Evolutionary conservation across 2,329 filamentous ascomycete genomes (phyloP).

Genomic region (Thermomyces lanuginosus): DNA sequence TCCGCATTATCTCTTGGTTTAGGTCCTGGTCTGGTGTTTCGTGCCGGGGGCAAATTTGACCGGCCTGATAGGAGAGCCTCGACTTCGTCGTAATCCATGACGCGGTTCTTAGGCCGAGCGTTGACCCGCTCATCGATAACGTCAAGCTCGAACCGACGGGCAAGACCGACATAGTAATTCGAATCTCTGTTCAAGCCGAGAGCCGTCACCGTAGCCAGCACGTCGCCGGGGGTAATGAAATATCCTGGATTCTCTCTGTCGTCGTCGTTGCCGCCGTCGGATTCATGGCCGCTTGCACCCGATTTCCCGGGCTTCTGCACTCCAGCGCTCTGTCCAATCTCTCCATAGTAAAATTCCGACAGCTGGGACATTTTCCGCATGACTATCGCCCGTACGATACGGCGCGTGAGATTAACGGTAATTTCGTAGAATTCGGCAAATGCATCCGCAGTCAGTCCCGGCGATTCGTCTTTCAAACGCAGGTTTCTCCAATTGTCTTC

Average conservation of each 20-base stretch:
- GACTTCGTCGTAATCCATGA: slow-evolving; percentile 26
- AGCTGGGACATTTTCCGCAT: no score
- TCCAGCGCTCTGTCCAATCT: no score
- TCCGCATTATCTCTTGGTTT: not conserved
- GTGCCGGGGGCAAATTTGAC: slow-evolving; percentile 3
- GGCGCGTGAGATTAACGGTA: slow-evolving; percentile 48
- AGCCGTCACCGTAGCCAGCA: slow-evolving; percentile 38
- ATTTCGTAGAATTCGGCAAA: slow-evolving; percentile 62
- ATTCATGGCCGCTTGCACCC: no score
- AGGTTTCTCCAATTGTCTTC: slow-evolving; percentile 53
- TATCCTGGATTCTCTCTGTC: slow-evolving; percentile 16
- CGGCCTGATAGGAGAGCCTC: slow-evolving; percentile 22
- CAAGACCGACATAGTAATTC: slow-evolving; percentile 36
- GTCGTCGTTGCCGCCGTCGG: slow-evolving; percentile 24
- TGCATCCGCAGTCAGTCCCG: slow-evolving; percentile 57
- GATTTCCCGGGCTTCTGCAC: no score
- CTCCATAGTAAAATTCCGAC: no score
- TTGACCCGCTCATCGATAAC: slow-evolving; percentile 28
- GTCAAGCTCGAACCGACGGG: slow-evolving; percentile 36
- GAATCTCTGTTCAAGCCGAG: slow-evolving; percentile 34
- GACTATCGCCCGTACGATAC: no score
- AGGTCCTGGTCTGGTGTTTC: slow-evolving; percentile 5
- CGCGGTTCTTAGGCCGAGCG: slow-evolving; percentile 15
- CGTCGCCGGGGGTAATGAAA: slow-evolving; percentile 35
- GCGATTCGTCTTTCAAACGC: slow-evolving; percentile 36